Percentiles rank a stretch among this genome's conserved stretches.
Evolutionary conservation across 176 grass and related monocot species (phyloP).

Genomic region (Dendrocalamus sinicus): DNA sequence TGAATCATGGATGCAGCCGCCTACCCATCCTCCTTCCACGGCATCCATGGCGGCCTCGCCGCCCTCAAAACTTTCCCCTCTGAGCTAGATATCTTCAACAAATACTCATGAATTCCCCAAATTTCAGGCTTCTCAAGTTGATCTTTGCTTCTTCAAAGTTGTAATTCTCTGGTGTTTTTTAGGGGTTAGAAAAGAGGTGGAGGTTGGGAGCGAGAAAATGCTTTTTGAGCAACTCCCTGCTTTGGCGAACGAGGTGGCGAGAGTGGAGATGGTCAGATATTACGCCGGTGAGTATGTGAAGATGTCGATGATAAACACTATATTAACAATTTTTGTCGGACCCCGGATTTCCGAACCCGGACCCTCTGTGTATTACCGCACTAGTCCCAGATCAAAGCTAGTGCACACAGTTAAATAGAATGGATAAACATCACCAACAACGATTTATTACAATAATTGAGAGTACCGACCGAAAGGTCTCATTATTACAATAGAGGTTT

Average conservation of each 20-base stretch:
- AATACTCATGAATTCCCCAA: background rate
- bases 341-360: no score
- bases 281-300: slow-evolving; percentile 64
- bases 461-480: no score
- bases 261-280: slow-evolving; percentile 72
- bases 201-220: slow-evolving; percentile 48
- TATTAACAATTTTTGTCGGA: no score
- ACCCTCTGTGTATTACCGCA: no score
- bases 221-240: slow-evolving; percentile 63
- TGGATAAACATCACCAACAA: no score
- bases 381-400: no score
- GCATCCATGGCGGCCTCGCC: slow-evolving; percentile 52
- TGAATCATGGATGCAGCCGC: slow-evolving; percentile 35
- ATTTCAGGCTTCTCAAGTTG: background rate
- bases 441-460: no score
- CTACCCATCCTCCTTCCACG: slow-evolving; percentile 46
- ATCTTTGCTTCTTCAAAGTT: background rate
- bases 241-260: slow-evolving; percentile 79
- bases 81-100: slow-evolving; percentile 39
- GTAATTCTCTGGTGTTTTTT: background rate
- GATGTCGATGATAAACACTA: no score
- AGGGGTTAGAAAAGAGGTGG: slow-evolving; percentile 44
- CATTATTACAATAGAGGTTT: no score
- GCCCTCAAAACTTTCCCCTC: slow-evolving; percentile 46
- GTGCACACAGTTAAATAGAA: no score